Evolutionary conservation across 2,329 filamentous ascomycete genomes (phyloP).

Genomic region (Monilinia fructicola): DNA sequence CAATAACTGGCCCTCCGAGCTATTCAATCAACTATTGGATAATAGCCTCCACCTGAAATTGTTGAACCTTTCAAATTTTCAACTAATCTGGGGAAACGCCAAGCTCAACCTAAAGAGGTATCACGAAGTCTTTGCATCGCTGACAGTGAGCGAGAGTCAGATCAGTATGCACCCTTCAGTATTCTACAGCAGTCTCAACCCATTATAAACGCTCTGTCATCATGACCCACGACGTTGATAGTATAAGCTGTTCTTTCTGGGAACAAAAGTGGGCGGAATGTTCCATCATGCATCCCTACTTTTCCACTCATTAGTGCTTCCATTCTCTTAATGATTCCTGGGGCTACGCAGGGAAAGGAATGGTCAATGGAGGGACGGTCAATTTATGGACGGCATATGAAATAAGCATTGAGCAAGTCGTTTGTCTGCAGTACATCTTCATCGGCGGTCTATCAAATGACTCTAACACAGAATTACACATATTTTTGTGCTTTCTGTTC

Average conservation of each 20-base stretch:
- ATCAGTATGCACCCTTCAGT: neutral
- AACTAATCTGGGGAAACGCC: neutral
- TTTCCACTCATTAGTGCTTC: neutral
- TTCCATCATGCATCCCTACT: neutral
- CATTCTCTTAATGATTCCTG: neutral
- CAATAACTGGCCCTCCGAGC: too few relatives aligned
- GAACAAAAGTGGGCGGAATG: too few relatives aligned
- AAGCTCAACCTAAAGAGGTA: too few relatives aligned
- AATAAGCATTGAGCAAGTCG: too few relatives aligned
- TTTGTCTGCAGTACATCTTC: neutral
- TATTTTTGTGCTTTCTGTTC: neutral
- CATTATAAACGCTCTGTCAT: neutral
- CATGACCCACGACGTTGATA: neutral
- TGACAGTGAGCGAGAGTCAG: too few relatives aligned
- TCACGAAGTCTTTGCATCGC: too few relatives aligned
- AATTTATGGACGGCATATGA: neutral
- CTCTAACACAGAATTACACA: neutral
- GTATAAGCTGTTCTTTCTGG: neutral
- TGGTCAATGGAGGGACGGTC: neutral
- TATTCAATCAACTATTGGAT: neutral
- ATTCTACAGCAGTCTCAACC: neutral
- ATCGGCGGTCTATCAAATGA: neutral
- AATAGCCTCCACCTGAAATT: neutral
- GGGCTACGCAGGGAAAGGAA: neutral
- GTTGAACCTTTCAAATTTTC: neutral